Evolutionary conservation across 345 rosid genomes (phyloP), one percentile per base, ranked within the genome.

Genomic region (Eucalyptus sp.): DNA sequence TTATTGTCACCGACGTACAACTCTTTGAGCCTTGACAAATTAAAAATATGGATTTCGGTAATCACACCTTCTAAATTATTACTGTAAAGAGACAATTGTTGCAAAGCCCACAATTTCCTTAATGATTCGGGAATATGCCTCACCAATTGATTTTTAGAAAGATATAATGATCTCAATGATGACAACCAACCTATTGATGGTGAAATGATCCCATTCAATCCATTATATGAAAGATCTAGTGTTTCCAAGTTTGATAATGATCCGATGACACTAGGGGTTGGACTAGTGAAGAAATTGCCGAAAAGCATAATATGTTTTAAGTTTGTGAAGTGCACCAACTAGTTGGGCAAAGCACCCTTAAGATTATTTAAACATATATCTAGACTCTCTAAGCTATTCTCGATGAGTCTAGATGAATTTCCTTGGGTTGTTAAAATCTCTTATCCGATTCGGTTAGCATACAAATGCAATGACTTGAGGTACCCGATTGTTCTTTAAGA

Each of bases 1-100:
- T 56, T 56, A 16, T 50, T 84, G 13, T 90, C 88, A 4, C 48
- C 5, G 6, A 89, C 7, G 25, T 33, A 22, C 2, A 90, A 80
- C 7, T 0, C 1, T 5, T 44, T 17, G 71, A 89, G 58, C 25
- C 31, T 68, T 50, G 91, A 66, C 20, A 90, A 27, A 17, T 92
- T 87, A 2, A 8, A 46, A 5, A 90, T 12, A 50, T 90, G 89
- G 27, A 41, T 58, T 43, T 88, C 88, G 1, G 60, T 68, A 13
- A 92, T 44, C 3, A 48, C 46, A 20, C 91, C 91, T 20, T 27
- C 54, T 44, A 92, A 85, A 62, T 8, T 11, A 54, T 90, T 90
- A 8, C 41, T 29, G 1, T 86, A 48, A 18, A 91, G 37, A 2
- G 1, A 6, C 46, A 13, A 16, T 3, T 81, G 71, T 24, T 76